Evolutionary conservation across 2,329 filamentous ascomycete genomes (phyloP).

Genomic region (Trichoderma cornu-damae): DNA sequence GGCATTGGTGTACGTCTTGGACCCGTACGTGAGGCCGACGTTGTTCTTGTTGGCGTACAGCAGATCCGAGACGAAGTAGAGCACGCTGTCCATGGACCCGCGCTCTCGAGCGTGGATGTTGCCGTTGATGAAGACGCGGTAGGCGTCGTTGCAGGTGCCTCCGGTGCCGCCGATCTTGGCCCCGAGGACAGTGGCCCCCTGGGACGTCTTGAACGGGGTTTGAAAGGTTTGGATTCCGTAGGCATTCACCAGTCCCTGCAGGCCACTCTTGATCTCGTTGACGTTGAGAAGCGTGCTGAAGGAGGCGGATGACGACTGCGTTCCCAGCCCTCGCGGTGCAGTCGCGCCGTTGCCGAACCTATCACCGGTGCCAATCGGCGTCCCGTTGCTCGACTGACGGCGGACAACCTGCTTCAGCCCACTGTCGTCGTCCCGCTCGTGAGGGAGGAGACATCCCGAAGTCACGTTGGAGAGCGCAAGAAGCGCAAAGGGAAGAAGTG

Average conservation of each 20-base stretch:
- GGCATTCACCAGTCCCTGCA: not conserved
- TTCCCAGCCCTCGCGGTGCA: not conserved
- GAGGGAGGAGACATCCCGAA: conserved; percentile 8
- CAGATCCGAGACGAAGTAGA: conserved; percentile 55
- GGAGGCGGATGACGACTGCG: conserved; percentile 4
- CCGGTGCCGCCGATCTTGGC: conserved; percentile 4
- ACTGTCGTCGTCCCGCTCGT: conserved; percentile 2
- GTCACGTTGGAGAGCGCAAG: conserved; percentile 2
- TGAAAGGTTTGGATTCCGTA: conserved; percentile 6
- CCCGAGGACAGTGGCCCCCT: conserved; percentile 3
- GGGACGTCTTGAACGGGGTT: not conserved
- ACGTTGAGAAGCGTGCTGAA: conserved; percentile 3
- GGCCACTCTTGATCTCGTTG: conserved; percentile 1
- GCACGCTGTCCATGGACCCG: conserved; percentile 50
- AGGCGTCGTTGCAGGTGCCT: not conserved
- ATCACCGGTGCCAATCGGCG: conserved; percentile 4
- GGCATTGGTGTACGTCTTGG: conserved; percentile 45
- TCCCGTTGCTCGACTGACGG: conserved; percentile 2
- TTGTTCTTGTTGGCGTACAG: conserved; percentile 47
- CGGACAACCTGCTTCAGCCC: conserved; percentile 5
- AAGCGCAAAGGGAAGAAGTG: conserved; percentile 1
- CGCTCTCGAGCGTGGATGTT: conserved; percentile 55
- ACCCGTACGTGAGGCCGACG: conserved; percentile 48
- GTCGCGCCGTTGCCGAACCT: conserved; percentile 1
- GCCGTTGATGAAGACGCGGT: conserved; percentile 45